A percentile compares a stretch with the other conserved stretches of the same genome.
These are phyloP conservation scores for Coemansia sp. DNA, from an alignment of 192 early-diverging fungal species.

Conservation along the genomic window DNA sequence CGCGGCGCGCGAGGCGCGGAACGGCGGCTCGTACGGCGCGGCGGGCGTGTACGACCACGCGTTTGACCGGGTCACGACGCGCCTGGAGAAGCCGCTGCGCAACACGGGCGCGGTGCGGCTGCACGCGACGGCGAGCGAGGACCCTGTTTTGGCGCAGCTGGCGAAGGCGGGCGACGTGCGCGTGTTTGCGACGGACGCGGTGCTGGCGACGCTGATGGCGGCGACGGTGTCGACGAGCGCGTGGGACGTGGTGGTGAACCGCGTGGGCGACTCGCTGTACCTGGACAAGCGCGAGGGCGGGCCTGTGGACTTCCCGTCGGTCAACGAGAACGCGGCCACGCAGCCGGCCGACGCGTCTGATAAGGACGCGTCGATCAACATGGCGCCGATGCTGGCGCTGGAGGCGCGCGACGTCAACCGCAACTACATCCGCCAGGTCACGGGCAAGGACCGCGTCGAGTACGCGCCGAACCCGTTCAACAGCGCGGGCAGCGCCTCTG, in stretches of 20 bases:
- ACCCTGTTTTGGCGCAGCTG: constrained; percentile 65
- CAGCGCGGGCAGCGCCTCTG: constrained; percentile 48
- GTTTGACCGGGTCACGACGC: constrained; percentile 83
- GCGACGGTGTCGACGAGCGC: constrained; percentile 86
- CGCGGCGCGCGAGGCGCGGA: constrained; percentile 71
- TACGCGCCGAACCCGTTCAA: constrained; percentile 58
- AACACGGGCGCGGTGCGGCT: constrained; percentile 64
- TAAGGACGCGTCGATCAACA: constrained; percentile 80
- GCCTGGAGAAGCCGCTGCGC: constrained; percentile 72
- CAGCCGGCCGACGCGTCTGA: constrained; percentile 86
- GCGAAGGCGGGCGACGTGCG: constrained; percentile 51
- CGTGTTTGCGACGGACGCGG: constrained; percentile 89
- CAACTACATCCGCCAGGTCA: constrained; percentile 80
- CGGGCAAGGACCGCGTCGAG: constrained; percentile 51
- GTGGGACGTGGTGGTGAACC: constrained; percentile 94
- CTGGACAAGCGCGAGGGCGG: constrained; percentile 92
- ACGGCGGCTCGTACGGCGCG: constrained; percentile 78
- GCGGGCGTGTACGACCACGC: constrained; percentile 74
- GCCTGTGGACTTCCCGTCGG: constrained; percentile 76
- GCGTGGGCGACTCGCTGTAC: constrained; percentile 75
- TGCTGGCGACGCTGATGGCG: constrained; percentile 91
- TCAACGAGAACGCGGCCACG: constrained; percentile 94
- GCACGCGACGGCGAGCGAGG: constrained; percentile 82
- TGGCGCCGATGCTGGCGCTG: constrained; percentile 73
- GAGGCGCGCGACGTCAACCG: constrained; percentile 89